These are phyloP conservation scores for Euphrasia arctica DNA, from an alignment of 305 asterid species.

Conservation along the genomic window DNA sequence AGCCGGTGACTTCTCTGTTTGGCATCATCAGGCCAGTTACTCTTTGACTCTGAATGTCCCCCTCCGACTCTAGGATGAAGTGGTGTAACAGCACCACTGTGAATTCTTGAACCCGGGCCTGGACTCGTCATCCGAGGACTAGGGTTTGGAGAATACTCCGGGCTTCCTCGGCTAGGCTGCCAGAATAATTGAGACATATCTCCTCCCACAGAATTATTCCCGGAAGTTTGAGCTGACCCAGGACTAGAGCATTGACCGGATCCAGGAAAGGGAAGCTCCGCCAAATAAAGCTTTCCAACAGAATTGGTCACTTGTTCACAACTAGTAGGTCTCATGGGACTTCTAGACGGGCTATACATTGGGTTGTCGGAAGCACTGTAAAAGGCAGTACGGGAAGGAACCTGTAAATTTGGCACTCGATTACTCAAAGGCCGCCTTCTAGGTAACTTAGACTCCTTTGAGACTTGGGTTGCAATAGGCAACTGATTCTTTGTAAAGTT, in stretches of 20 bases:
- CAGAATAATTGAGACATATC: slow-evolving; percentile 55
- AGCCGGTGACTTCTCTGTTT: slow-evolving; percentile 60
- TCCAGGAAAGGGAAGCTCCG: slow-evolving; percentile 51
- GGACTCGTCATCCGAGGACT: slow-evolving; percentile 74
- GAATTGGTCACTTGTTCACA: slow-evolving; percentile 41
- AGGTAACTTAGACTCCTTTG: slow-evolving; percentile 43
- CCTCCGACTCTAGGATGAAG: slow-evolving; percentile 68
- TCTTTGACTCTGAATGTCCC: slow-evolving; percentile 40
- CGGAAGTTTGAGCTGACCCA: slow-evolving; percentile 75
- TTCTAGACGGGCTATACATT: slow-evolving; percentile 77
- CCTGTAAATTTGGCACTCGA: slow-evolving; percentile 58
- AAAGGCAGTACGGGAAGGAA: slow-evolving; percentile 55
- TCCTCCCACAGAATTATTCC: slow-evolving; percentile 75
- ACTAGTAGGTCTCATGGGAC: slow-evolving; percentile 56
- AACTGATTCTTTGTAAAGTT: slow-evolving; percentile 44
- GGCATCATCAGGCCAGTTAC: slow-evolving; percentile 58
- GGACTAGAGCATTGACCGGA: slow-evolving; percentile 76
- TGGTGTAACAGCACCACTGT: slow-evolving; percentile 74
- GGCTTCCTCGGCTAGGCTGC: slow-evolving; percentile 73
- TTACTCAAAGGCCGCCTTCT: slow-evolving; percentile 49
- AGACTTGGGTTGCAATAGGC: slow-evolving; percentile 37
- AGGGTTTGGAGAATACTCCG: slow-evolving; percentile 66
- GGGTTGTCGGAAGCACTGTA: slow-evolving; percentile 75
- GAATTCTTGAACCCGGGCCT: slow-evolving; percentile 70
- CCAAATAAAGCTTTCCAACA: slow-evolving; percentile 49